A percentile compares a stretch with the other conserved stretches of the same genome.
These are phyloP conservation scores for Bauhinia variegata DNA, from an alignment of 306 rosid genomes.

Conservation along the genomic window DNA sequence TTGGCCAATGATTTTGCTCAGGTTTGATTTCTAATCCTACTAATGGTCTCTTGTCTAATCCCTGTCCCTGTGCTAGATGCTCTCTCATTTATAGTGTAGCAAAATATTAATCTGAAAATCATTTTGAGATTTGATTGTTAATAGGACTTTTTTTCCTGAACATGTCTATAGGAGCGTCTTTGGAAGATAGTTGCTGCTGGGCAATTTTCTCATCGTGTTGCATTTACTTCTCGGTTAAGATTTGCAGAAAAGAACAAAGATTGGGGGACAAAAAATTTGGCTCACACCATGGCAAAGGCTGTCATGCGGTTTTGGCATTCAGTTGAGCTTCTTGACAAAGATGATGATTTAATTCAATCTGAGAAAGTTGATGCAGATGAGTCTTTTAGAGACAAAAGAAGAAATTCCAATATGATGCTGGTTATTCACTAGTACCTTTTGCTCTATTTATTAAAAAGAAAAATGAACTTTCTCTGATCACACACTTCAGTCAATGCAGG, in stretches of 20 bases:
- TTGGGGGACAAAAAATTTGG: constrained; percentile 61
- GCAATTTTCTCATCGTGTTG: constrained; percentile 69
- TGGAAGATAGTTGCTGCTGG: constrained; percentile 95
- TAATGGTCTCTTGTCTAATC: not conserved
- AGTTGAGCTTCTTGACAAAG: constrained; percentile 65
- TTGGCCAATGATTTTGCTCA: constrained; percentile 98
- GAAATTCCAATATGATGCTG: constrained; percentile 46
- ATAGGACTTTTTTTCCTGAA: constrained; percentile 16
- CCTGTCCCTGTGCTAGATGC: not conserved
- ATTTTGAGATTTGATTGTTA: constrained; percentile 20
- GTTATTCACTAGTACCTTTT: constrained; percentile 39
- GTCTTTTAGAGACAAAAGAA: constrained; percentile 48
- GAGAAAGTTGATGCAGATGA: constrained; percentile 41
- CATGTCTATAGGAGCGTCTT: constrained; percentile 80
- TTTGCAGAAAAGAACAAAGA: constrained; percentile 55
- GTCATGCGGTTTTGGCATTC: constrained; percentile 95
- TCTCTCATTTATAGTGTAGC: constrained; percentile 6
- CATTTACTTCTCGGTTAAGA: constrained; percentile 72
- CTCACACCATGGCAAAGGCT: constrained; percentile 81
- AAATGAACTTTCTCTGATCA: constrained; percentile 7
- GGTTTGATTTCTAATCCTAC: constrained; percentile 56
- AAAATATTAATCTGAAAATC: constrained; percentile 5
- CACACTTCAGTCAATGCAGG: constrained; percentile 30
- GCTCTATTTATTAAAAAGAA: not conserved
- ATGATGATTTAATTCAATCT: constrained; percentile 41